These are phyloP conservation scores for Puccinia coronata DNA, from an alignment of 1,284 basidiomycete genomes.

Conservation along the genomic window DNA sequence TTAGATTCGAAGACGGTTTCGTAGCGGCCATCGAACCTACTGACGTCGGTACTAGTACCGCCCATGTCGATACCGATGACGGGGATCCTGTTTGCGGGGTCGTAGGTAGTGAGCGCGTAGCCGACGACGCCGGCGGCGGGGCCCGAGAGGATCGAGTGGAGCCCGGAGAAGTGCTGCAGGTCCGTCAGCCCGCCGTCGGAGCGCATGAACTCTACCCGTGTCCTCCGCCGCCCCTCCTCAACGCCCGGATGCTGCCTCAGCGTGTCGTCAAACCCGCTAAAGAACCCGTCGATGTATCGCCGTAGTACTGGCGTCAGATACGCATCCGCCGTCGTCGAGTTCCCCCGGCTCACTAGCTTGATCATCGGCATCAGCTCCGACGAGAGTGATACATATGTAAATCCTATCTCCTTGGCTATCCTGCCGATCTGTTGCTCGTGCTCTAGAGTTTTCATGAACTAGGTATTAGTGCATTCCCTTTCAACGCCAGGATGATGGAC, in stretches of 20 bases:
- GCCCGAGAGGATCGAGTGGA: constrained; percentile 83
- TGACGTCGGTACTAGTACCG: constrained; percentile 87
- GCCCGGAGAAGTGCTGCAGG: constrained; percentile 78
- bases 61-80: constrained; percentile 83
- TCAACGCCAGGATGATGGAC: background rate
- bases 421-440: constrained; percentile 71
- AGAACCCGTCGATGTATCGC: constrained; percentile 89
- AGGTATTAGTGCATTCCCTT: background rate
- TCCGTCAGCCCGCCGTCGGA: constrained; percentile 84
- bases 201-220: constrained; percentile 71
- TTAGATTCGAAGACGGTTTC: constrained; percentile 88
- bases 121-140: constrained; percentile 87
- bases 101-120: constrained; percentile 80
- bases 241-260: constrained; percentile 64
- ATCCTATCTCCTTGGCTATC: constrained; percentile 76
- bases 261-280: constrained; percentile 77
- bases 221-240: constrained; percentile 49
- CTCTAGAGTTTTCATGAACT: constrained; percentile 49
- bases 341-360: constrained; percentile 87
- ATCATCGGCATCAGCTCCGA: constrained; percentile 89
- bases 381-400: constrained; percentile 83
- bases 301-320: constrained; percentile 89
- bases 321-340: constrained; percentile 90
- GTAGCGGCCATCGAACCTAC: constrained; percentile 78
- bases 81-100: constrained; percentile 67